These are phyloP conservation scores for Syncephalastrum racemosum DNA, from an alignment of 371 early-diverging fungal species.

Conservation along the genomic window DNA sequence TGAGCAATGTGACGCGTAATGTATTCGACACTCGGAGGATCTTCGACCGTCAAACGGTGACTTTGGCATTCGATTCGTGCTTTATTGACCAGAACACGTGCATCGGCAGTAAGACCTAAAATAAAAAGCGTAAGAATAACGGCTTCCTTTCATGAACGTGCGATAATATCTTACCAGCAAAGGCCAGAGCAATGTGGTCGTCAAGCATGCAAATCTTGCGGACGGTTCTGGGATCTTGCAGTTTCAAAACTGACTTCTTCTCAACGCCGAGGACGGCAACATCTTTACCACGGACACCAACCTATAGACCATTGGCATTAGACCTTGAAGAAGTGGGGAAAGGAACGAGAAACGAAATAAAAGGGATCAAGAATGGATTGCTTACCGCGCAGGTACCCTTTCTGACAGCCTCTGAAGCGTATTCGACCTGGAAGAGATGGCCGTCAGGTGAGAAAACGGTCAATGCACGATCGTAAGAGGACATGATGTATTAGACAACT, in stretches of 20 bases:
- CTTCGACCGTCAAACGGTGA: slow-evolving; percentile 95
- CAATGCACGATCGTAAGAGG: slow-evolving; percentile 86
- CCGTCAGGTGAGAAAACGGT: slow-evolving; percentile 99
- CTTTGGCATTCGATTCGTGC: slow-evolving; percentile 98
- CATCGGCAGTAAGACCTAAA: slow-evolving; percentile 94
- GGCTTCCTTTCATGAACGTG: too few species aligned
- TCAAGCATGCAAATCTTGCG: slow-evolving; percentile 96
- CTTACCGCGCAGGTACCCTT: slow-evolving; percentile 97
- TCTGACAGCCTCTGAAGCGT: slow-evolving; percentile 98
- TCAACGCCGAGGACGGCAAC: slow-evolving; percentile 96
- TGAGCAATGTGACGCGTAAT: slow-evolving; percentile 97
- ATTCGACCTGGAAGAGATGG: slow-evolving; percentile 99
- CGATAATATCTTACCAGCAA: slow-evolving; percentile 91
- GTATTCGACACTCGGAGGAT: slow-evolving; percentile 98
- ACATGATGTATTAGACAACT: slow-evolving; percentile 26
- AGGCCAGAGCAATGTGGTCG: slow-evolving; percentile 95
- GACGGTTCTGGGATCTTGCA: slow-evolving; percentile 97
- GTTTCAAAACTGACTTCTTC: slow-evolving; percentile 93
- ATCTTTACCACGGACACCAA: slow-evolving; percentile 94
- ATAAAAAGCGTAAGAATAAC: neutral
- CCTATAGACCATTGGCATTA: slow-evolving; percentile 56
- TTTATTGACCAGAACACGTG: slow-evolving; percentile 95
- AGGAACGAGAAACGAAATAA: neutral
- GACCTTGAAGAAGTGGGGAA: neutral
- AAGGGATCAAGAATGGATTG: slow-evolving; percentile 1